These are phyloP conservation scores for Roridomyces roridus DNA, from an alignment of 768 basidiomycete genomes.

Conservation along the genomic window DNA sequence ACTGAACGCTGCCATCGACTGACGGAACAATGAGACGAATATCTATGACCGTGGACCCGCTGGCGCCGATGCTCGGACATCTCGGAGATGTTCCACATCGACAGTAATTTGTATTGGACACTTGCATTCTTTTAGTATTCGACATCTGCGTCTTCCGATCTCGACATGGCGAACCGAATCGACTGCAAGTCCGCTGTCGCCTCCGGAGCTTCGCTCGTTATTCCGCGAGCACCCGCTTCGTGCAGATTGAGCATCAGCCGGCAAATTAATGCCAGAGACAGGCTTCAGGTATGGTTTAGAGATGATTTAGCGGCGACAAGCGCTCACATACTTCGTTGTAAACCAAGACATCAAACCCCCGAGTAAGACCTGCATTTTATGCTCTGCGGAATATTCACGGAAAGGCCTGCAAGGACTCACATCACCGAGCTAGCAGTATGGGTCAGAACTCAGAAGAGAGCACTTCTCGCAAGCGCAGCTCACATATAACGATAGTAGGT, in stretches of 20 bases:
- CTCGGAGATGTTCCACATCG: no score
- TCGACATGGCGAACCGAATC: constrained; percentile 1
- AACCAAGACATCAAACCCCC: constrained; percentile 3
- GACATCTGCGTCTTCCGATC: no score
- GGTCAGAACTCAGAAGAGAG: neutral
- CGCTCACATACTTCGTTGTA: neutral
- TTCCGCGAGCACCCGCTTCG: constrained; percentile 7
- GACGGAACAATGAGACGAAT: no score
- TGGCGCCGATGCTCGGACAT: no score
- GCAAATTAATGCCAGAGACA: neutral
- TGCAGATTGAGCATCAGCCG: constrained; percentile 12
- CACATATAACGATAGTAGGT: constrained; percentile 2
- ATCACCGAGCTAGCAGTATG: constrained; percentile 2
- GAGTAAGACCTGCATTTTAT: neutral
- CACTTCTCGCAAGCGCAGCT: neutral
- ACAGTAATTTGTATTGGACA: no score
- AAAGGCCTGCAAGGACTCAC: neutral
- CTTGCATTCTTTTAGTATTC: no score
- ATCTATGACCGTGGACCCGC: no score
- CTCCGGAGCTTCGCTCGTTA: neutral
- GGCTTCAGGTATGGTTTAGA: constrained; percentile 1
- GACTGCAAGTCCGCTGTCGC: neutral
- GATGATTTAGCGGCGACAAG: neutral
- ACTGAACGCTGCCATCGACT: no score
- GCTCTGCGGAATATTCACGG: neutral